Percentiles rank a stretch among this genome's conserved stretches.
Conservation (phyloP, 2,329 filamentous ascomycete genomes). For the Scytalidium lignicola region DNA sequence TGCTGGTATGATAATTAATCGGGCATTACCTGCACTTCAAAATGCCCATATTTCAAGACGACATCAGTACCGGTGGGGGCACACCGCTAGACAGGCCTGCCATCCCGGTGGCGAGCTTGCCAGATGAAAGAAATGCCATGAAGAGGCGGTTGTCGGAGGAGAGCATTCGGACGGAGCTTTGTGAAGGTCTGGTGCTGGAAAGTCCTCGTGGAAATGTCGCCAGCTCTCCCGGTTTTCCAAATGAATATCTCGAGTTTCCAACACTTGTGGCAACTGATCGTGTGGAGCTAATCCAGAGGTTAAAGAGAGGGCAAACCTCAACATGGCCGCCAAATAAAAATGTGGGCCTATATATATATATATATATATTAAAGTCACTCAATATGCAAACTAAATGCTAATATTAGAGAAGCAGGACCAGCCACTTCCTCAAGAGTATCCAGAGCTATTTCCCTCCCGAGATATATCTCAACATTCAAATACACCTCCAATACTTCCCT, state of each 20-base stretch:
- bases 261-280: slow-evolving; percentile 46
- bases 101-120: slow-evolving; percentile 18
- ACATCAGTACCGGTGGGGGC: slow-evolving; percentile 33
- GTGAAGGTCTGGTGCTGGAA: slow-evolving; percentile 47
- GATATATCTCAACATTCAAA: slow-evolving; percentile 11
- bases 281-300: slow-evolving; percentile 73
- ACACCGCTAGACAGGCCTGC: slow-evolving; percentile 12
- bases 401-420: slow-evolving; percentile 1
- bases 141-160: slow-evolving; percentile 48
- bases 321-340: slow-evolving; percentile 65
- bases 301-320: slow-evolving; percentile 75
- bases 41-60: slow-evolving; percentile 55
- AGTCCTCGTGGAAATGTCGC: slow-evolving; percentile 7
- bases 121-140: slow-evolving; percentile 13
- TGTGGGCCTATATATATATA: too few species aligned
- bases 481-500: slow-evolving; percentile 27
- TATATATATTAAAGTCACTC: neutral
- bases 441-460: slow-evolving; percentile 18
- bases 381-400: neutral
- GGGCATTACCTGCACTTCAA: slow-evolving; percentile 16
- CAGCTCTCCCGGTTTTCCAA: slow-evolving; percentile 7
- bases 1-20: slow-evolving; percentile 14
- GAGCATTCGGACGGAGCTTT: slow-evolving; percentile 56
- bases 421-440: slow-evolving; percentile 22
- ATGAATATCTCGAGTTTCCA: slow-evolving; percentile 12